phyloP scores from a whole-genome alignment of 129 eudicot genomes.

The Mikania micrantha region DNA sequence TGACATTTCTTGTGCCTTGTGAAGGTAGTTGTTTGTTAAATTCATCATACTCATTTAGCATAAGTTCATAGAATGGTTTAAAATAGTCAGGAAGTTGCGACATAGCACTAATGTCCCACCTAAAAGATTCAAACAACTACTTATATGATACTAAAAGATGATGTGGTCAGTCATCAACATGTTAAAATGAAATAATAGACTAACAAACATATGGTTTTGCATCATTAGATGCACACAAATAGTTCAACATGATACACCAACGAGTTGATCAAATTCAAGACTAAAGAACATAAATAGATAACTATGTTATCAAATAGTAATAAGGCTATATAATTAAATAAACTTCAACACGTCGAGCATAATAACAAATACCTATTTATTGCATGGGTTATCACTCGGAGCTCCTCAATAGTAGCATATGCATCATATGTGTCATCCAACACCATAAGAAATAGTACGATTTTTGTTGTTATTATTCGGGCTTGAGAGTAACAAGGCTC shows the following conservation, averaged over 20 bases:
- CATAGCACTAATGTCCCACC: conserved; percentile 24
- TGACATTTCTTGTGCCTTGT: not conserved
- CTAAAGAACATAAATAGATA: too few species aligned
- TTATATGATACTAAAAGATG: not conserved
- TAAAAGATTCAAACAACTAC: not conserved
- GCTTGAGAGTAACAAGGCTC: not conserved
- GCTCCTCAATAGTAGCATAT: not conserved
- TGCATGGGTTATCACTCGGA: not conserved
- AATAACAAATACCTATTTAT: not conserved
- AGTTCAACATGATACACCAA: too few species aligned
- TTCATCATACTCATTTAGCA: not conserved
- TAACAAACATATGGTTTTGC: too few species aligned
- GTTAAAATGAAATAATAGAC: too few species aligned
- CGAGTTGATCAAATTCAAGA: too few species aligned
- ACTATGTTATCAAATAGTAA: too few species aligned
- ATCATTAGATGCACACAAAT: too few species aligned
- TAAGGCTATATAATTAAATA: too few species aligned
- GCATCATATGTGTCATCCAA: not conserved
- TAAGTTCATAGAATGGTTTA: conserved; percentile 2
- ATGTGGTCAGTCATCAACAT: too few species aligned
- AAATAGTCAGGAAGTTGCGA: conserved; percentile 24
- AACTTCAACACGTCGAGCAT: too few species aligned
- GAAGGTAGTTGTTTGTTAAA: not conserved
- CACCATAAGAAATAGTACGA: not conserved
- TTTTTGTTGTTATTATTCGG: not conserved